Conservation (phyloP, 345 rosid species). For the Cardiospermum halicacabum region DNA sequence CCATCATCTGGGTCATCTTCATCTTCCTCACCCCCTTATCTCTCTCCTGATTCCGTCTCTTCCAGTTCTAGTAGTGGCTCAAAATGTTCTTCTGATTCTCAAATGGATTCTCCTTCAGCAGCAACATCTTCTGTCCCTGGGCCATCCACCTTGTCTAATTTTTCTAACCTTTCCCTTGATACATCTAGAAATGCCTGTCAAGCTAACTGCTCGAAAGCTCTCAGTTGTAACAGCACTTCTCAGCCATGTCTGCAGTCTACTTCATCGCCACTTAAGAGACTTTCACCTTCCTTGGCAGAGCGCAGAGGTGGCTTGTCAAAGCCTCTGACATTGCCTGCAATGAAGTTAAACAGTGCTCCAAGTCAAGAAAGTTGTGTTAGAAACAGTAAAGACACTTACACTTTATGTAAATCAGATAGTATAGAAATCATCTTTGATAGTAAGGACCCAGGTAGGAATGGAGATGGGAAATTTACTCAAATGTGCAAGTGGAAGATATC, state of each 20-base stretch:
- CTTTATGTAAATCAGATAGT: constrained; percentile 37
- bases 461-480: constrained; percentile 24
- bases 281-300: constrained; percentile 75
- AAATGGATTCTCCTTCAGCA: constrained; percentile 65
- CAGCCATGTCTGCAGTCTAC: constrained; percentile 27
- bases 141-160: constrained; percentile 55
- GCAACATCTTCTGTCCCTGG: constrained; percentile 46
- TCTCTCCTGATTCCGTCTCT: constrained; percentile 69
- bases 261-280: constrained; percentile 38
- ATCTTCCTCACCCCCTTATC: constrained; percentile 67
- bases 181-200: constrained; percentile 41
- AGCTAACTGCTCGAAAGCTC: constrained; percentile 25
- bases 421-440: constrained; percentile 54
- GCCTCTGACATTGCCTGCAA: constrained; percentile 65
- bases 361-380: constrained; percentile 28
- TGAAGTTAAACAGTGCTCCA: constrained; percentile 25
- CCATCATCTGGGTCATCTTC: constrained; percentile 51
- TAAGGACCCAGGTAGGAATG: constrained; percentile 34
- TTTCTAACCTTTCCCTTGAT: constrained; percentile 52
- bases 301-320: constrained; percentile 73
- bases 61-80: constrained; percentile 65
- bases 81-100: constrained; percentile 56
- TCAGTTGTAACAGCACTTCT: constrained; percentile 30
- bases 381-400: constrained; percentile 23
- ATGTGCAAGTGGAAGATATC: constrained; percentile 30